Evolutionary conservation across 495 filamentous ascomycete species (phyloP).

Genomic region (Neurospora terricola): DNA sequence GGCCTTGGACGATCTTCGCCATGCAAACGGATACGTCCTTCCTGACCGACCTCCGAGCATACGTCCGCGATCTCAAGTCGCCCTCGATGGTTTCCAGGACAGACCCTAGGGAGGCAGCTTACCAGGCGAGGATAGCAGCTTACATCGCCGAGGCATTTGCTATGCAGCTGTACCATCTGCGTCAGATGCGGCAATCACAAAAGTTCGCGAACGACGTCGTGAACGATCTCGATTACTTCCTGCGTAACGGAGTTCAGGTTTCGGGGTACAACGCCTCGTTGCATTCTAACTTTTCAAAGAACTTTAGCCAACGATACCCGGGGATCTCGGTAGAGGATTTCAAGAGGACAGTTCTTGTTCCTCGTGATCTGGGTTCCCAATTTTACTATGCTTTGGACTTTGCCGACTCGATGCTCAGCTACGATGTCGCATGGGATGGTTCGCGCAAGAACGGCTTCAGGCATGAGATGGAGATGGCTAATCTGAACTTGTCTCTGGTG

Average conservation of each 20-base stretch:
- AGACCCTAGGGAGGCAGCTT: conserved; percentile 39
- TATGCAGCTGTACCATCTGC: conserved; percentile 78
- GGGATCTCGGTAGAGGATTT: conserved; percentile 63
- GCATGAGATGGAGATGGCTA: conserved; percentile 73
- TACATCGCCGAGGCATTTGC: conserved; percentile 79
- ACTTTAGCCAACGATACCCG: conserved; percentile 67
- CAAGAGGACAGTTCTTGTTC: conserved; percentile 58
- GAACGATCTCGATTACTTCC: conserved; percentile 64
- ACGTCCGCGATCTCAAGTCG: conserved; percentile 52
- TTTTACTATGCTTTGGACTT: conserved; percentile 76
- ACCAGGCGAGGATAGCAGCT: conserved; percentile 64
- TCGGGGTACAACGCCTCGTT: conserved; percentile 75
- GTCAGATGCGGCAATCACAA: conserved; percentile 57
- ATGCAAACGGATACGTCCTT: conserved; percentile 65
- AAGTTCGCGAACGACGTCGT: conserved; percentile 56
- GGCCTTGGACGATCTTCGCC: conserved; percentile 80
- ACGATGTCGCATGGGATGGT: conserved; percentile 67
- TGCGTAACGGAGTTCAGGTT: conserved; percentile 60
- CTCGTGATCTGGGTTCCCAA: conserved; percentile 52
- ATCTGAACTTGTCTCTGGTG: conserved; percentile 81
- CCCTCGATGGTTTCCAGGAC: conserved; percentile 34
- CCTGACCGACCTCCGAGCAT: conserved; percentile 55
- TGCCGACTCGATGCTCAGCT: conserved; percentile 62
- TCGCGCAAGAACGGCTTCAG: conserved; percentile 57
- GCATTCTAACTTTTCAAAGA: conserved; percentile 72